Base-by-base conservation (phyloP, 768 basidiomycete species). In the Trichaptum fuscoviolaceum region DNA sequence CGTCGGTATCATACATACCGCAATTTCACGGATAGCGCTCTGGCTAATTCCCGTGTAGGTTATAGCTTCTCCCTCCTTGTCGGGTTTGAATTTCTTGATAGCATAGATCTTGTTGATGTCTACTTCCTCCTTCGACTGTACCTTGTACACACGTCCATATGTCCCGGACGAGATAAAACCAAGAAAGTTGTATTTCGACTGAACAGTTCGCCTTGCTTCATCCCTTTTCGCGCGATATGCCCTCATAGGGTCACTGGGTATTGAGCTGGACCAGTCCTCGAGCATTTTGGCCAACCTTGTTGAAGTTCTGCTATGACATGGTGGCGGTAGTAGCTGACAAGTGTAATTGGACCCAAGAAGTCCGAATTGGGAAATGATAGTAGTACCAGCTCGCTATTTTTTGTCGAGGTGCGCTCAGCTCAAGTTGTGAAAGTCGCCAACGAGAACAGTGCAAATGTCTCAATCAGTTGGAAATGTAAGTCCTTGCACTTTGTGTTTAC, bases 31-130 rank as follows among this genome's bases (percentile, higher is more conserved):
- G 71, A 95, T 93, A 4, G 96, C 97, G 77, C 94, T 96, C 79
- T 99, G 97, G 75, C 93, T 96, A 71, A 99, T 95, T 1, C 96
- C 97, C 10, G 96, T 98, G 75, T 99, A 99, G 0, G 95, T 95
- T 63, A 91, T 80, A 0, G 95, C 88, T 73, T 99, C 97, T 24
- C 96, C 96, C 79, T 99, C 97, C 77, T 99, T 99, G 83, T 99
- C 97, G 0, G 96, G 97, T 74, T 99, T 99, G 82, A 99, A 99
- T 77, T 99, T 99, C 83, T 99, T 99, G 80, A 99, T 99, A 7
- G 97, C 97, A 71, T 95, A 91, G 61, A 96, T 83, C 69, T 79
- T 82, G 1, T 82, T 86, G 57, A 89, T 87, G 18, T 76, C 79
- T 23, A 73, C 73, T 2, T 86, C 83, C 15, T 88, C 90, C 60